Evolutionary conservation across 768 basidiomycete genomes (phyloP), one percentile per base, ranked within the genome.

Genomic region (Amanita inopinata): DNA sequence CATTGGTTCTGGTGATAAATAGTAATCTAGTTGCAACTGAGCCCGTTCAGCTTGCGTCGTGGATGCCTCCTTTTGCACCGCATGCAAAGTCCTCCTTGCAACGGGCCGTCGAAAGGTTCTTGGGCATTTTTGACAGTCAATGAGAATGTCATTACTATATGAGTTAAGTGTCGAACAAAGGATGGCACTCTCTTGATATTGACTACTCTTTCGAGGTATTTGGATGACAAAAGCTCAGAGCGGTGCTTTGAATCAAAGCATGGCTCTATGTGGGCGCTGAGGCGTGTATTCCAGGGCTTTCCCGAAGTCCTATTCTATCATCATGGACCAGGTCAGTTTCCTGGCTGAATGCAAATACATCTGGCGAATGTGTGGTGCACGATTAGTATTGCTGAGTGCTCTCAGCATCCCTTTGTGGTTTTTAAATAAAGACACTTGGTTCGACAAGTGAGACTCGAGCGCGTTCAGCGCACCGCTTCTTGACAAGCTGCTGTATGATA

Each of bases 161-260:
- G 38, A 17, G 65, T 58, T n/a, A 4, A 24, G 17, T 22, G 4
- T 43, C 19, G 17, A 33, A 3, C 35, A n/a, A n/a, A n/a, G n/a
- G n/a, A n/a, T n/a, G n/a, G n/a, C n/a, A n/a, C n/a, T n/a, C n/a
- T n/a, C n/a, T n/a, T n/a, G n/a, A n/a, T n/a, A n/a, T n/a, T n/a
- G n/a, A n/a, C n/a, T n/a, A n/a, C n/a, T n/a, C n/a, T 31, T 11
- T 18, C 76, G 70, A 32, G 74, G 78, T 51, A 65, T 81, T 47
- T 64, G 59, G 22, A 79, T 80, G 75, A 60, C 67, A 8, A 77
- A 79, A 43, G 74, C 76, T 7, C 64, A 76, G 51, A 81, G 81
- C 49, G 80, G 79, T 1, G 78, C 78, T 1, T 66, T n/a, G 80
- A 24, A 81, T 81, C 58, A 83, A 83, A 55, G 73, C 76, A 0